These are phyloP conservation scores for Hymenoscyphus occultus DNA, from an alignment of 2,329 filamentous ascomycete species.

Conservation along the genomic window DNA sequence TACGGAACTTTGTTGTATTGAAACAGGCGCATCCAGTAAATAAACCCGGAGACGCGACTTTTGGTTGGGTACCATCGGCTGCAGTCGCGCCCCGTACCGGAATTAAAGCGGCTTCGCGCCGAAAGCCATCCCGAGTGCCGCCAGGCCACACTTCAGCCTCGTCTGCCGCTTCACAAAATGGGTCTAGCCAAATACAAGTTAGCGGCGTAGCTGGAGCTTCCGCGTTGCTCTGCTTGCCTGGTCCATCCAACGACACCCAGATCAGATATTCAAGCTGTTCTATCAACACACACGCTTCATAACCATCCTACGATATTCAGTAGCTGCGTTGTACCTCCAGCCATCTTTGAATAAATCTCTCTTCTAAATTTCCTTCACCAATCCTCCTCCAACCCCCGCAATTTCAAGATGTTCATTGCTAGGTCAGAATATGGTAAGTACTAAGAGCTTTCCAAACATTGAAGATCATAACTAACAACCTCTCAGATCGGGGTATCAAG, in stretches of 20 bases:
- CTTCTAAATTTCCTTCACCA: conserved; percentile 19
- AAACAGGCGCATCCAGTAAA: neutral
- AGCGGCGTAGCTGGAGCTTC: conserved; percentile 14
- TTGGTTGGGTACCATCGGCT: conserved; percentile 6
- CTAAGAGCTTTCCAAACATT: conserved; percentile 22
- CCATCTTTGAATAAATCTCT: neutral
- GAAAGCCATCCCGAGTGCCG: no score
- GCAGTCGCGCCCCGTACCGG: conserved; percentile 11
- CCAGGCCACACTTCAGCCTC: neutral
- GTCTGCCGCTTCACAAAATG: neutral
- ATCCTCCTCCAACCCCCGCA: conserved; percentile 31
- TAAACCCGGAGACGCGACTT: conserved; percentile 11
- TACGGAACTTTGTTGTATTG: neutral
- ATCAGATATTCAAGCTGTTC: conserved; percentile 8
- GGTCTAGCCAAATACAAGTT: conserved; percentile 6
- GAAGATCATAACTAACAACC: conserved; percentile 39
- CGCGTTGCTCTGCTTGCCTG: conserved; percentile 21
- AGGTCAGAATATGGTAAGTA: conserved; percentile 97
- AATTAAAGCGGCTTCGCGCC: conserved; percentile 7
- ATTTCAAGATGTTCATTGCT: conserved; percentile 93
- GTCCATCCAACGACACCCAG: conserved; percentile 15
- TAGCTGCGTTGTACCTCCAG: neutral
- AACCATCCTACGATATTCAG: neutral
- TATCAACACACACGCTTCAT: neutral
- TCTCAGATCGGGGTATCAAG: conserved; percentile 94